These are phyloP conservation scores for Rhodotorula sp. DNA, from an alignment of 1,284 basidiomycete species.

Conservation along the genomic window DNA sequence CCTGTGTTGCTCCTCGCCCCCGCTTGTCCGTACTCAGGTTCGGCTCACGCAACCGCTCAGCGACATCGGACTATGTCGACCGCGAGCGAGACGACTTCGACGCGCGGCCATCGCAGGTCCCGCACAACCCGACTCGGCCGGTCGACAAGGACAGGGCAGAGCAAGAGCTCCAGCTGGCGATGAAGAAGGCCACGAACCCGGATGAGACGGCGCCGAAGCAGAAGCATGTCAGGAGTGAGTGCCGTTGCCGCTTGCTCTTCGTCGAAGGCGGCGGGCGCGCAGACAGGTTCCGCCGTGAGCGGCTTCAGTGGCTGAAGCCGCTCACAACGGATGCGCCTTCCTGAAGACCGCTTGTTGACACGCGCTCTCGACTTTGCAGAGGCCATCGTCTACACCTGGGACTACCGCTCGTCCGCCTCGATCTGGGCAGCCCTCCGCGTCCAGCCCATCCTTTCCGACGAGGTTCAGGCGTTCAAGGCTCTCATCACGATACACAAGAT, in stretches of 20 bases:
- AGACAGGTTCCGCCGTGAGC: neutral
- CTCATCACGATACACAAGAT: slow-evolving; percentile 95
- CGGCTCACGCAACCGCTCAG: slow-evolving; percentile 11
- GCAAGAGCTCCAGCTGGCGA: slow-evolving; percentile 81
- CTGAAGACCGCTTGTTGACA: no score
- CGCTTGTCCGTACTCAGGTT: slow-evolving; percentile 5
- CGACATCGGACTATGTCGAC: slow-evolving; percentile 14
- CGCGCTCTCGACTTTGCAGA: slow-evolving; percentile 55
- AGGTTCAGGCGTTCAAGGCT: slow-evolving; percentile 94
- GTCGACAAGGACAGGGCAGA: slow-evolving; percentile 97
- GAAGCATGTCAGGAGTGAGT: slow-evolving; percentile 93
- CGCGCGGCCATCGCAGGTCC: neutral
- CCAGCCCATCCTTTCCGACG: slow-evolving; percentile 89
- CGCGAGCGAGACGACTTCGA: slow-evolving; percentile 13
- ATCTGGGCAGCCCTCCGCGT: slow-evolving; percentile 95
- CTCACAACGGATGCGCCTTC: no score
- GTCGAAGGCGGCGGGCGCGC: neutral
- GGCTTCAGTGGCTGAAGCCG: neutral
- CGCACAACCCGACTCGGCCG: slow-evolving; percentile 62
- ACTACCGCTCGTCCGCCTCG: slow-evolving; percentile 93
- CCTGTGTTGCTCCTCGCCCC: neutral
- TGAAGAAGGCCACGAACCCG: slow-evolving; percentile 92
- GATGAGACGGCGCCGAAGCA: slow-evolving; percentile 93
- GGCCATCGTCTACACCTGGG: slow-evolving; percentile 96
- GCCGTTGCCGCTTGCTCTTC: neutral